Conservation (phyloP, 2,329 filamentous ascomycete species). For the Colletotrichum musae region DNA sequence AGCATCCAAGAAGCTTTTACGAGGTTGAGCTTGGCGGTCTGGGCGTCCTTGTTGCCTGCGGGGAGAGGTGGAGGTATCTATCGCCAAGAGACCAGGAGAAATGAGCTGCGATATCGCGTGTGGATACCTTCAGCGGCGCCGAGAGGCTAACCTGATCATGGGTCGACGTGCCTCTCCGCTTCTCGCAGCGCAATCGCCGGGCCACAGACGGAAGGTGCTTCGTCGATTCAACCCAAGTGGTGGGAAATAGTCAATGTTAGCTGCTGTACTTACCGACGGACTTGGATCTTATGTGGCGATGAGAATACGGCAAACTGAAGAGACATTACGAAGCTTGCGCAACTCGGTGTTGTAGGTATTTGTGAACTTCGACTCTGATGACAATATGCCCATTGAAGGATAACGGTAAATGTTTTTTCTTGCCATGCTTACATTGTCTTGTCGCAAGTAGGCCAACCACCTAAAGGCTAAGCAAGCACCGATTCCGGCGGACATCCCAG, state of each 20-base stretch:
- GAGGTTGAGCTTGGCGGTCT: constrained; percentile 21
- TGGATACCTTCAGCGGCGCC: constrained; percentile 5
- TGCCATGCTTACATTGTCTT: background rate
- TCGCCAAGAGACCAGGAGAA: constrained; percentile 30
- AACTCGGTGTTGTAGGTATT: no score
- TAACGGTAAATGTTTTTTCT: no score
- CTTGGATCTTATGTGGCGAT: background rate
- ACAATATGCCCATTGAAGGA: no score
- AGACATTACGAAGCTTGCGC: background rate
- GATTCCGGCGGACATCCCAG: no score
- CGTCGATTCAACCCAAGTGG: background rate
- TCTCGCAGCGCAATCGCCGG: constrained; percentile 18
- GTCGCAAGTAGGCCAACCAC: background rate
- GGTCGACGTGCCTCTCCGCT: background rate
- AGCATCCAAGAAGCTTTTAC: background rate
- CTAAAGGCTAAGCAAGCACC: background rate
- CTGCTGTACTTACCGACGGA: background rate
- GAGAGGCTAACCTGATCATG: constrained; percentile 5
- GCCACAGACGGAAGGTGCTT: constrained; percentile 27
- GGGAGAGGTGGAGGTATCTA: constrained; percentile 22
- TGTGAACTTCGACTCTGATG: no score
- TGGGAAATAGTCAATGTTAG: background rate
- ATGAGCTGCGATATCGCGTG: constrained; percentile 11
- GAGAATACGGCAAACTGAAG: background rate
- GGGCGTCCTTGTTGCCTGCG: background rate